Base-by-base conservation (phyloP, 2,329 filamentous ascomycete species). In the Talaromyces pinophilus region DNA sequence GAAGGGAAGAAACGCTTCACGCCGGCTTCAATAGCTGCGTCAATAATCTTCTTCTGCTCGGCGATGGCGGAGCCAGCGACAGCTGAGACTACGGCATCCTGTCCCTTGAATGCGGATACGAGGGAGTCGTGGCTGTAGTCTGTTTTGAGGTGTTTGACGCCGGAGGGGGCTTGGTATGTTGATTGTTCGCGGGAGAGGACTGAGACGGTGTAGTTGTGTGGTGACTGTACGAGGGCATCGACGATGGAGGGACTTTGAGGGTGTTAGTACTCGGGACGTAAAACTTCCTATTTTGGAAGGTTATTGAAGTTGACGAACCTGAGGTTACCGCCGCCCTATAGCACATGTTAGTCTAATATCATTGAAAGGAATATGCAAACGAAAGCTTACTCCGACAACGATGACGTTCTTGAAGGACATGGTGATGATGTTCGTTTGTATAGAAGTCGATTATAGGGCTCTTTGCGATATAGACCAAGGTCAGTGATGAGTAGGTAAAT, bases 91-190 rank as follows among this genome's bases (percentile, higher is more conserved):
- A 64, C 62, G n/a, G 62, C 50, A 22, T 65, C 44, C n/a, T 65
- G 54, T n/a, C 44, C 55, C 46, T 59, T 40, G 30, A 65, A 35
- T 4, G 42, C 42, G 17, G 72, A 66, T 19, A 67, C 68, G 13
- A 74, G 67, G 22, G 70, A 72, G 5, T 65, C 64, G n/a, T 67
- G 61, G 22, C 28, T 66, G 65, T 71, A 73, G 59, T 73, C 72
- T 54, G 62, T 67, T 57, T 66, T 67, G 38, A 70, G 52, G 5
- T 50, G 54, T 8, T 59, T 67, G 54, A 67, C 63, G 7, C 66
- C 69, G 5, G 55, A 52, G 7, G 68, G 67, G 13, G 66, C 50
- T 25, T 57, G 44, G 35, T 68, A 69, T 42, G 25, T 67, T 50
- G 69, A 69, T n/a, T 40, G 57, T 46, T 67, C 60, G 35, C 69